These are phyloP conservation scores for Allium fistulosum DNA, from an alignment of 106 monocot genomes.

Conservation along the genomic window DNA sequence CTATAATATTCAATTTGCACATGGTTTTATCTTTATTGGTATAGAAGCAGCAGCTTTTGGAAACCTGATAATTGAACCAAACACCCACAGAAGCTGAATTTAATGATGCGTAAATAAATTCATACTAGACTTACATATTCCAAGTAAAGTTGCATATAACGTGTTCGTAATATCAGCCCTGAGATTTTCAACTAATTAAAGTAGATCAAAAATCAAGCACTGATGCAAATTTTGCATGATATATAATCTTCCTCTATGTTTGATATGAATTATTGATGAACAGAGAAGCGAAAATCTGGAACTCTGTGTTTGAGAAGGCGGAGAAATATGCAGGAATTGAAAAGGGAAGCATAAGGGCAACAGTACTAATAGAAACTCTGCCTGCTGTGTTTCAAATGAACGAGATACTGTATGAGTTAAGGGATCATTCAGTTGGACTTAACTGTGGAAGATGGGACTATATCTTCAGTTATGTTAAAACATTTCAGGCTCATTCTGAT, in stretches of 20 bases:
- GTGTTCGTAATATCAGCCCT: no score
- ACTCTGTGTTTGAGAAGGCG: slow-evolving; percentile 67
- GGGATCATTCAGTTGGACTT: slow-evolving; percentile 81
- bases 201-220: no score
- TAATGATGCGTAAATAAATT: no score
- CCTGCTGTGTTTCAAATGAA: slow-evolving; percentile 95
- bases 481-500: slow-evolving; percentile 64
- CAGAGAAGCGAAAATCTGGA: slow-evolving; percentile 97
- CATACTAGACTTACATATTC: no score
- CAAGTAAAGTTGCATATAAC: no score
- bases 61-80: no score
- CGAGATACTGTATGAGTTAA: slow-evolving; percentile 82
- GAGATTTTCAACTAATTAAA: no score
- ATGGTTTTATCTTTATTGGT: neutral
- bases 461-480: slow-evolving; percentile 97
- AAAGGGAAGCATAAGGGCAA: slow-evolving; percentile 72
- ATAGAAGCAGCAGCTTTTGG: no score
- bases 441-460: slow-evolving; percentile 98
- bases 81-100: no score
- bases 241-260: no score
- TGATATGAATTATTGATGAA: neutral
- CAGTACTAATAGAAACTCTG: slow-evolving; percentile 87
- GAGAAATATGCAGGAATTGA: slow-evolving; percentile 51
- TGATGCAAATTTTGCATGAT: no score
- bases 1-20: neutral